Conservation (phyloP, 2,329 filamentous ascomycete species). For the Stagonosporopsis vannaccii region DNA sequence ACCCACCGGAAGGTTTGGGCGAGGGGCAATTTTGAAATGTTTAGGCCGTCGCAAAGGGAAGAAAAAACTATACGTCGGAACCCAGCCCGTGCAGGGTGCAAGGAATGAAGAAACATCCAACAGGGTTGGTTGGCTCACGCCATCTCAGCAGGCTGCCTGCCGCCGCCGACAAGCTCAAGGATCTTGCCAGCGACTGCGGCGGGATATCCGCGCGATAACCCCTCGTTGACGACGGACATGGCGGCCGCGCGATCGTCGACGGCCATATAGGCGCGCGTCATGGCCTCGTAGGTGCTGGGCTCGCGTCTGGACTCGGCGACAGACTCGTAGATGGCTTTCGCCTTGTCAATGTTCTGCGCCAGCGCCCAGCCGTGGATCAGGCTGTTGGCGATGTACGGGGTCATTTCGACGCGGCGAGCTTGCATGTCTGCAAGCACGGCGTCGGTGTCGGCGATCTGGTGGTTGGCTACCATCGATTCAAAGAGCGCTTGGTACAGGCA, state of each 20-base stretch:
- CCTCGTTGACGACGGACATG: slow-evolving; percentile 83
- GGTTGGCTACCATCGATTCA: slow-evolving; percentile 95
- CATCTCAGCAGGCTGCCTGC: slow-evolving; percentile 35
- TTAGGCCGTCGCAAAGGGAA: slow-evolving; percentile 27
- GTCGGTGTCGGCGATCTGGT: slow-evolving; percentile 76
- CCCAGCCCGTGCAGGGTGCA: background rate
- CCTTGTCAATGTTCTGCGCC: slow-evolving; percentile 80
- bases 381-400: slow-evolving; percentile 97
- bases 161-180: slow-evolving; percentile 74
- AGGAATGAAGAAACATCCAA: slow-evolving; percentile 18
- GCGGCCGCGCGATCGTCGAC: slow-evolving; percentile 81
- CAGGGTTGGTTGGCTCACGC: slow-evolving; percentile 8
- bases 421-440: slow-evolving; percentile 79
- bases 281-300: slow-evolving; percentile 97
- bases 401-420: slow-evolving; percentile 77
- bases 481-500: slow-evolving; percentile 97
- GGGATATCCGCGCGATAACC: slow-evolving; percentile 89
- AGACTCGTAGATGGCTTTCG: slow-evolving; percentile 78
- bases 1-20: slow-evolving; percentile 13
- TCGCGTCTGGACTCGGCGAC: slow-evolving; percentile 82
- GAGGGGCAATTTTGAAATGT: slow-evolving; percentile 26
- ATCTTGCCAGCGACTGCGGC: slow-evolving; percentile 93
- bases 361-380: slow-evolving; percentile 96
- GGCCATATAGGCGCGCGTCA: slow-evolving; percentile 91
- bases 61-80: slow-evolving; percentile 14